A percentile compares a stretch with the other conserved stretches of the same genome.
phyloP scores from a whole-genome alignment of 2,329 filamentous ascomycete genomes.

The Xylaria multiplex region DNA sequence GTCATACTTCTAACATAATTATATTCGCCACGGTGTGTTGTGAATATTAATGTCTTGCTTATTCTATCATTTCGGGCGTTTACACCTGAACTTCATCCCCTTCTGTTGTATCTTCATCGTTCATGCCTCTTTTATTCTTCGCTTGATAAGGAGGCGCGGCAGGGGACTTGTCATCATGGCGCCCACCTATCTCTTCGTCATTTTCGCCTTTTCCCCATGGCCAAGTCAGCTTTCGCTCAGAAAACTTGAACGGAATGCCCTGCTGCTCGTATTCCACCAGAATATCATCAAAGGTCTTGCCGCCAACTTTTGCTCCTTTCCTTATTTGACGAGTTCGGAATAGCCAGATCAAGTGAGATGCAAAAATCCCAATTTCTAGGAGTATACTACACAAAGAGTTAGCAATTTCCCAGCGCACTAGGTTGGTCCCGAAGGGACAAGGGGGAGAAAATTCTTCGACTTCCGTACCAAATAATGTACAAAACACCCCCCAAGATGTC shows the following conservation, averaged over 20 bases:
- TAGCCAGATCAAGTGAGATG: constrained; percentile 68
- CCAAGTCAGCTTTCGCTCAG: constrained; percentile 46
- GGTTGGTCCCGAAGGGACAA: background rate
- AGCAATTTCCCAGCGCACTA: constrained; percentile 1
- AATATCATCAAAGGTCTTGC: constrained; percentile 66
- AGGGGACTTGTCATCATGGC: background rate
- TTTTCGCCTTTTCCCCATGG: constrained; percentile 24
- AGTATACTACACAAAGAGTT: constrained; percentile 54
- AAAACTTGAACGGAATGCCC: constrained; percentile 51
- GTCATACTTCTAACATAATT: background rate
- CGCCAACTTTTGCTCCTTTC: constrained; percentile 60
- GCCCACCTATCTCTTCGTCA: constrained; percentile 35
- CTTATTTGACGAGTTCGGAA: constrained; percentile 64
- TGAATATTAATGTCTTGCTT: background rate
- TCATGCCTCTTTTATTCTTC: background rate
- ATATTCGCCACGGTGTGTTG: background rate
- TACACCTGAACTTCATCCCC: background rate
- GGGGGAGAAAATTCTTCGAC: background rate
- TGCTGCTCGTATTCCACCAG: constrained; percentile 49
- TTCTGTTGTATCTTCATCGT: background rate
- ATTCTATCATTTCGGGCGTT: background rate
- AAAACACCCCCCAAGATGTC: constrained; percentile 69
- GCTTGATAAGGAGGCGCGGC: background rate
- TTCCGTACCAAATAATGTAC: constrained; percentile 67
- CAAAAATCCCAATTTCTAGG: constrained; percentile 69